These are phyloP conservation scores for Pleurotus ostreatus DNA, from an alignment of 768 basidiomycete genomes.

Conservation along the genomic window DNA sequence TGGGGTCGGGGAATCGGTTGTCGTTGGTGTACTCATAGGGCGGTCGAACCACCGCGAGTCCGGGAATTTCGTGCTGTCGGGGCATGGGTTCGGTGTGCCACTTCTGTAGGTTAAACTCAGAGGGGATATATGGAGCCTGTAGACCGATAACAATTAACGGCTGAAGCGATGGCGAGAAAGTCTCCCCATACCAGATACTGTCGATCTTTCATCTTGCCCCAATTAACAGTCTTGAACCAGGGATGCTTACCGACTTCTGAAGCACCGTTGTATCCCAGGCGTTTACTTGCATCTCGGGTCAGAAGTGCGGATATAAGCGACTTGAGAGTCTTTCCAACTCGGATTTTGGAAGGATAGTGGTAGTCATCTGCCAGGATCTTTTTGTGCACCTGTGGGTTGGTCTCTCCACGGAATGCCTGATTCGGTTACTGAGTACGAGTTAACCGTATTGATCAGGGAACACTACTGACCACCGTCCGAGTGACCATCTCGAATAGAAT, in stretches of 20 bases:
- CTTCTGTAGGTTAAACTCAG: slow-evolving; percentile 14
- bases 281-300: slow-evolving; percentile 25
- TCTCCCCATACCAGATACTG: slow-evolving; percentile 39
- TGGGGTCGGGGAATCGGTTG: slow-evolving; percentile 25
- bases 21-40: slow-evolving; percentile 31
- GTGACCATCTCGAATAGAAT: slow-evolving; percentile 52
- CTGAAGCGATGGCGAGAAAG: slow-evolving; percentile 5
- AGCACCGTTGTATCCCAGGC: slow-evolving; percentile 34
- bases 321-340: slow-evolving; percentile 35
- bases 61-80: slow-evolving; percentile 31
- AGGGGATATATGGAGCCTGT: slow-evolving; percentile 42
- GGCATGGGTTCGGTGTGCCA: slow-evolving; percentile 40
- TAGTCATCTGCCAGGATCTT: slow-evolving; percentile 24
- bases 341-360: slow-evolving; percentile 33
- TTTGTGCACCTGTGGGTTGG: slow-evolving; percentile 21
- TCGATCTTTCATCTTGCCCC: slow-evolving; percentile 39
- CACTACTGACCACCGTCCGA: slow-evolving; percentile 23
- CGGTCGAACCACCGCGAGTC: slow-evolving; percentile 28
- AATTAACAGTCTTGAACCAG: slow-evolving; percentile 44
- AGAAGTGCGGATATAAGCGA: slow-evolving; percentile 40
- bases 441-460: slow-evolving; percentile 11
- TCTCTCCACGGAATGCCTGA: slow-evolving; percentile 15
- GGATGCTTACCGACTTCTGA: slow-evolving; percentile 34
- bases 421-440: neutral
- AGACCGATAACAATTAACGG: neutral